phyloP scores from a whole-genome alignment of 1,284 basidiomycete species.

The Ustilago nuda region DNA sequence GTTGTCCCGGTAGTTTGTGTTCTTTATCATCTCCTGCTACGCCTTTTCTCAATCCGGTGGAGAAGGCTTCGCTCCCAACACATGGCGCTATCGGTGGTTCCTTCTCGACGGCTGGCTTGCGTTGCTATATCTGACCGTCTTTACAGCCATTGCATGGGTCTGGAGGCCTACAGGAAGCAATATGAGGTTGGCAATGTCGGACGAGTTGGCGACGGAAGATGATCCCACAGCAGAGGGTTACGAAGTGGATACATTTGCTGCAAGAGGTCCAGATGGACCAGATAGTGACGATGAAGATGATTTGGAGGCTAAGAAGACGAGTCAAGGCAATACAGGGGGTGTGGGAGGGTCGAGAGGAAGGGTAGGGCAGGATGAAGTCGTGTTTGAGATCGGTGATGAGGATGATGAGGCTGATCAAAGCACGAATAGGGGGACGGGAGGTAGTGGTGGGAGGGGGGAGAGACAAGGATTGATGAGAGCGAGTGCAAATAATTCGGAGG shows the following conservation, averaged over 20 bases:
- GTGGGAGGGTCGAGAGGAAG: neutral
- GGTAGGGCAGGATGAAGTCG: conserved; percentile 41
- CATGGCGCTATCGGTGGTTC: conserved; percentile 96
- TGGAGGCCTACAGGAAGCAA: conserved; percentile 96
- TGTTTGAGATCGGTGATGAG: conserved; percentile 61
- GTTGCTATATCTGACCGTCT: conserved; percentile 75
- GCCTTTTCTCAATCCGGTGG: conserved; percentile 89
- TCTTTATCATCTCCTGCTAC: conserved; percentile 92
- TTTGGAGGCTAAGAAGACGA: conserved; percentile 36
- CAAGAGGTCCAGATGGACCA: conserved; percentile 33
- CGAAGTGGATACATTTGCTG: conserved; percentile 79
- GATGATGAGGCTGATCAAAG: conserved; percentile 49
- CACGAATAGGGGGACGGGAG: neutral
- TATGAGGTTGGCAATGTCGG: conserved; percentile 74
- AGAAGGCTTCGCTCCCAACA: conserved; percentile 91
- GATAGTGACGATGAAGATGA: conserved; percentile 55
- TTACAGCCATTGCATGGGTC: conserved; percentile 84
- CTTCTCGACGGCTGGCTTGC: conserved; percentile 94
- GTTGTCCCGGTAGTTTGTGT: conserved; percentile 70
- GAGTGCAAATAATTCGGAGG: conserved; percentile 37
- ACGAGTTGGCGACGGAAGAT: conserved; percentile 78
- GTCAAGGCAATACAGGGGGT: conserved; percentile 9
- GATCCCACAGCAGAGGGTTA: conserved; percentile 80
- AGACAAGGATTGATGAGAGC: conserved; percentile 44
- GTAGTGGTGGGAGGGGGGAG: conserved; percentile 18